Evolutionary conservation across 179 eudicot genomes (phyloP).

Genomic region (Spinacia oleracea): DNA sequence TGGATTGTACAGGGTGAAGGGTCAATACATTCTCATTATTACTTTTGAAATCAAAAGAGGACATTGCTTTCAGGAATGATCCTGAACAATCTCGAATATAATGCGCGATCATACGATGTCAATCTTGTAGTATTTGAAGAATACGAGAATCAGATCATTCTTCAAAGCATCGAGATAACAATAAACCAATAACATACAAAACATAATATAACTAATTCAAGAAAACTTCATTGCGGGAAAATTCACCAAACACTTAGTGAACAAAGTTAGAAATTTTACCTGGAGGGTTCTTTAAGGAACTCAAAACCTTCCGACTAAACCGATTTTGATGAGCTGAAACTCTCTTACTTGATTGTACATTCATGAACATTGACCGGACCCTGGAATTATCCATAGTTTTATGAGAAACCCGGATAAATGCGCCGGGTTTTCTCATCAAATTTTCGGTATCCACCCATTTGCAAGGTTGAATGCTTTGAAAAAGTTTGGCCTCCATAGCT

Average conservation of each 20-base stretch:
- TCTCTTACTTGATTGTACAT: conserved; percentile 35
- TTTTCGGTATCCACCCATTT: conserved; percentile 49
- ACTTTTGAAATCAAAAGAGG: background rate
- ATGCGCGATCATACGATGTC: background rate
- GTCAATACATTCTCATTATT: background rate
- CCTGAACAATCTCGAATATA: background rate
- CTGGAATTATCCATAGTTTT: conserved; percentile 35
- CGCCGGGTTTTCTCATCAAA: conserved; percentile 33
- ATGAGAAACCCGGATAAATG: conserved; percentile 38
- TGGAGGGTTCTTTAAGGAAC: conserved; percentile 45
- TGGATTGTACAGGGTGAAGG: no score
- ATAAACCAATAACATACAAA: background rate
- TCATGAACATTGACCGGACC: conserved; percentile 28
- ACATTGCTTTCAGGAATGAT: background rate
- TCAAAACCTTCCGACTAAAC: conserved; percentile 39
- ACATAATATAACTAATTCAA: background rate
- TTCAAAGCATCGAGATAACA: background rate
- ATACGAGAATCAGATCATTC: background rate
- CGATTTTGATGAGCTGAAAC: conserved; percentile 26
- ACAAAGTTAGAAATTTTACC: conserved; percentile 38
- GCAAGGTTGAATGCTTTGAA: conserved; percentile 43
- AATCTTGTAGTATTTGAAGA: background rate
- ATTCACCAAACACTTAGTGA: conserved; percentile 2
- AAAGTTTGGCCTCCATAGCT: conserved; percentile 56
- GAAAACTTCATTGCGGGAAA: conserved; percentile 1